Conservation (phyloP, 2,329 filamentous ascomycete genomes). For the Trichoderma atrobrunneum region DNA sequence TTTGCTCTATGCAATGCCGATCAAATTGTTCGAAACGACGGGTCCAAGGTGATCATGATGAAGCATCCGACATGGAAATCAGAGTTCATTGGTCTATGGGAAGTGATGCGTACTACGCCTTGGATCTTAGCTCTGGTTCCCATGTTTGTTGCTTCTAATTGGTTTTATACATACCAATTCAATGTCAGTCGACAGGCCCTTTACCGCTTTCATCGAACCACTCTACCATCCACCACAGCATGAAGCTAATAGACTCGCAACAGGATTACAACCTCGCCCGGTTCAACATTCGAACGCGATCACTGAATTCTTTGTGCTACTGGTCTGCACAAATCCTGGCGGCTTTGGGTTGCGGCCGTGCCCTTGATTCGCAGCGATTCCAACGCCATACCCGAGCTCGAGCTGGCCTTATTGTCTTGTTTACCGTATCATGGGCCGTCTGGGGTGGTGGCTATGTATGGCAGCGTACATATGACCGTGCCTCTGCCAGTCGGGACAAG, state of each 20-base stretch:
- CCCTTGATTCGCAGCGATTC: constrained; percentile 64
- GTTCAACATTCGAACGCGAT: constrained; percentile 53
- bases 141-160: constrained; percentile 53
- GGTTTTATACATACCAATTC: constrained; percentile 57
- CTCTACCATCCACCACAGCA: neutral
- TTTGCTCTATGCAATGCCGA: constrained; percentile 51
- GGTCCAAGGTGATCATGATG: constrained; percentile 78
- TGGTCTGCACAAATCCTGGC: constrained; percentile 56
- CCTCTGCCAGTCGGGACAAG: constrained; percentile 29
- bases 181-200: constrained; percentile 43
- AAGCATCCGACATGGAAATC: constrained; percentile 84
- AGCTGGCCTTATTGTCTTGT: constrained; percentile 59
- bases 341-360: constrained; percentile 45
- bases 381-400: constrained; percentile 72
- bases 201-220: neutral
- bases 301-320: constrained; percentile 53
- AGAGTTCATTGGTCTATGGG: constrained; percentile 72
- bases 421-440: constrained; percentile 68
- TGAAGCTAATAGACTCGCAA: neutral
- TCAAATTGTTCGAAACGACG: constrained; percentile 71
- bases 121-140: constrained; percentile 49
- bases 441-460: constrained; percentile 87
- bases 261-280: constrained; percentile 43
- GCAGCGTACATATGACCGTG: constrained; percentile 56
- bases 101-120: constrained; percentile 54